These are phyloP conservation scores for Hebeloma cylindrosporum DNA, from an alignment of 768 basidiomycete species.

Conservation along the genomic window DNA sequence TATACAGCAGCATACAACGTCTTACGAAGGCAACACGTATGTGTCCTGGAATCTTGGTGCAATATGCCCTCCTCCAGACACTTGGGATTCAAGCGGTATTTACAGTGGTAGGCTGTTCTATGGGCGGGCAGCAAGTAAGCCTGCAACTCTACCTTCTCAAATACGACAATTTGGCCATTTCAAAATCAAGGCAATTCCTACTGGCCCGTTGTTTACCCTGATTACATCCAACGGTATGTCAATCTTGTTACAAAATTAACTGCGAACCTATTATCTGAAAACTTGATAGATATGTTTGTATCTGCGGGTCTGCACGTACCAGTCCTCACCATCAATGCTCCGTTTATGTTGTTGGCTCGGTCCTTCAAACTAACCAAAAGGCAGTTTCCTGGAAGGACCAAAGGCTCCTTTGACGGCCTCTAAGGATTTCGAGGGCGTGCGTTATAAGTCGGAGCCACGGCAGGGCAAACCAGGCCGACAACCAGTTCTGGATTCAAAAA, in stretches of 20 bases:
- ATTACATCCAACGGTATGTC: slow-evolving; percentile 48
- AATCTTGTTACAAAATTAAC: neutral
- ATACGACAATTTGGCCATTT: neutral
- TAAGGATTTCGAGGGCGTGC: slow-evolving; percentile 53
- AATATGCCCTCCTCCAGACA: slow-evolving; percentile 51
- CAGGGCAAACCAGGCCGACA: slow-evolving; percentile 45
- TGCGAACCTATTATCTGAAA: neutral
- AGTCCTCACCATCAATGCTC: slow-evolving; percentile 57
- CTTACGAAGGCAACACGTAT: slow-evolving; percentile 61
- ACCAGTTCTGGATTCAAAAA: too few relatives aligned
- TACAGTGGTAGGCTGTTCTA: slow-evolving; percentile 57
- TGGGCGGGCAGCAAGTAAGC: slow-evolving; percentile 53
- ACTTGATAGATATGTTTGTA: slow-evolving; percentile 40
- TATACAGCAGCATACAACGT: slow-evolving; percentile 59
- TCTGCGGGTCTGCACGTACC: slow-evolving; percentile 57
- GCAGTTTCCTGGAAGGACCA: slow-evolving; percentile 59
- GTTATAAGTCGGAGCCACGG: slow-evolving; percentile 48
- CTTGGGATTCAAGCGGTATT: slow-evolving; percentile 45
- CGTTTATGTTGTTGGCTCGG: slow-evolving; percentile 2
- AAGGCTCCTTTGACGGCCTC: slow-evolving; percentile 55
- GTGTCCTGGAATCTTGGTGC: slow-evolving; percentile 31
- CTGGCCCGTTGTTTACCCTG: slow-evolving; percentile 57
- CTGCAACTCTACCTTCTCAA: neutral
- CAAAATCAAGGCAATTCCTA: slow-evolving; percentile 49
- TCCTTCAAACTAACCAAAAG: neutral